These are phyloP conservation scores for Penicillium sp. DNA, from an alignment of 2,329 filamentous ascomycete species.

Conservation along the genomic window DNA sequence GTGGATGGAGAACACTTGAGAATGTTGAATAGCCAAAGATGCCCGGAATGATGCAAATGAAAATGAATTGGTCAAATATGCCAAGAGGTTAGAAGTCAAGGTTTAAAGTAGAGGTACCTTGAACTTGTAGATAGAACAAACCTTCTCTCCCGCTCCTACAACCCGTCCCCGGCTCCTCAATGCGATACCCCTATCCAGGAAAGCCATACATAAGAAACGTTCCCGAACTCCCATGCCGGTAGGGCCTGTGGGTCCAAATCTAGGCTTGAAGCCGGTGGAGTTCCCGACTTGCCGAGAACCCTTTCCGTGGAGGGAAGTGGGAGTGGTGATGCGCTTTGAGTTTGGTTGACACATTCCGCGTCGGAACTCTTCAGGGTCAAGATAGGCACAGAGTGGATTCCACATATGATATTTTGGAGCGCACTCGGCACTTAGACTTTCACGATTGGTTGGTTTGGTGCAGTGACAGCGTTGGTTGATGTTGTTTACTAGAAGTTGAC, in stretches of 20 bases:
- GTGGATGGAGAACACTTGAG: no score
- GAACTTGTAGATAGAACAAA: neutral
- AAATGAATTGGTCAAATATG: neutral
- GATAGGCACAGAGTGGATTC: conserved; percentile 1
- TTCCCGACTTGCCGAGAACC: conserved; percentile 11
- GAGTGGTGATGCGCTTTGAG: neutral
- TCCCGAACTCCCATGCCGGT: conserved; percentile 19
- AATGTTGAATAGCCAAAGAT: no score
- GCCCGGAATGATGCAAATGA: neutral
- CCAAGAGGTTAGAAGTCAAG: neutral
- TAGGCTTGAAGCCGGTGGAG: neutral
- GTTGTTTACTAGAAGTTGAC: neutral
- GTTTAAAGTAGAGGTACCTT: neutral
- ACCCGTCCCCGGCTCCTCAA: neutral
- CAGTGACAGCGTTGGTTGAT: no score
- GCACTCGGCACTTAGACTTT: neutral
- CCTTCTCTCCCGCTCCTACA: neutral
- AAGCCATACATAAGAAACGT: neutral
- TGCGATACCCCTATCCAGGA: conserved; percentile 4
- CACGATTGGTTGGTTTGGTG: neutral
- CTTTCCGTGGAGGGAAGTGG: conserved; percentile 14
- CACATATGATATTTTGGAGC: neutral
- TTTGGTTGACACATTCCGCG: neutral
- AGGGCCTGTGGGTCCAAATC: neutral
- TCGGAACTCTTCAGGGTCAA: neutral